Conservation (phyloP, 2,329 filamentous ascomycete genomes). For the Ophiostoma ulmi region DNA sequence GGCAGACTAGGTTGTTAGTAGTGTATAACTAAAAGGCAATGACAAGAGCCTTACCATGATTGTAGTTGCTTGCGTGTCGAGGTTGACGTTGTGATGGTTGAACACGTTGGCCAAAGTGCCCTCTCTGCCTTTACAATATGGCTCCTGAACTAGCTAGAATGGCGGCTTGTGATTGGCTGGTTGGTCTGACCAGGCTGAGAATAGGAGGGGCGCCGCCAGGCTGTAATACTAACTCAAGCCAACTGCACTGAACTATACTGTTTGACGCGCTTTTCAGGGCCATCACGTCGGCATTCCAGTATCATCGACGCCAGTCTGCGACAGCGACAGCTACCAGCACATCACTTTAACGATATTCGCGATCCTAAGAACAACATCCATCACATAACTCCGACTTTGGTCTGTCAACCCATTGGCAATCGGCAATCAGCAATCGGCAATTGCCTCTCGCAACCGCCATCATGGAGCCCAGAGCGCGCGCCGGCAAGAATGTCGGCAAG, state of each 20-base stretch:
- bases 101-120: neutral
- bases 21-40: too few species aligned
- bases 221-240: neutral
- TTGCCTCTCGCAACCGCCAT: slow-evolving; percentile 32
- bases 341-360: neutral
- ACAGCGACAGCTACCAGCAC: neutral
- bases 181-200: neutral
- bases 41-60: slow-evolving; percentile 14
- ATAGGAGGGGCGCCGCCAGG: slow-evolving; percentile 3
- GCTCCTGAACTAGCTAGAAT: neutral
- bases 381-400: neutral
- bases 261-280: neutral
- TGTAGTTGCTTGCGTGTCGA: neutral
- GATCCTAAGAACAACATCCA: neutral
- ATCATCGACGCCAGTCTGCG: neutral
- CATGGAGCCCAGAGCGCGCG: slow-evolving; percentile 72
- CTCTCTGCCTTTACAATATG: neutral
- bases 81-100: neutral
- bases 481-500: slow-evolving; percentile 74
- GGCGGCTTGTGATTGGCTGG: slow-evolving; percentile 15
- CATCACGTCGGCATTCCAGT: neutral
- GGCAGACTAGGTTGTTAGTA: slow-evolving; percentile 59
- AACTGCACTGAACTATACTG: neutral
- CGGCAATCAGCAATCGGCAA: neutral
- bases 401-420: neutral